Percentiles rank a stretch among this genome's conserved stretches.
Evolutionary conservation across 2,329 filamentous ascomycete species (phyloP).

Genomic region (Penicillium sp.): DNA sequence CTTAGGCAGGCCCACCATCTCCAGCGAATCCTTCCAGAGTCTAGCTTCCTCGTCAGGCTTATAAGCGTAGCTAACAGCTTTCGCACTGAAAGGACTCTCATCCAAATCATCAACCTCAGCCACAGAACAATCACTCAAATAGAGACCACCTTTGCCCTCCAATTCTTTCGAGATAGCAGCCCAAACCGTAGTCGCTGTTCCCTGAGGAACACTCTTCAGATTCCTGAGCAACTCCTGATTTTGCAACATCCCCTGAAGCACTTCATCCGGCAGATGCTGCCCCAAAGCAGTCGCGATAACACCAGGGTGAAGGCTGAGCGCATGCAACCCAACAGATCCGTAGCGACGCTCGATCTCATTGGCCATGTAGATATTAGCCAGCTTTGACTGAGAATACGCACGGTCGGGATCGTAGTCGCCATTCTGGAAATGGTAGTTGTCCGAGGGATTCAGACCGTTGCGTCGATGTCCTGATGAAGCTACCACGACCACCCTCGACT

Average conservation of each 20-base stretch:
- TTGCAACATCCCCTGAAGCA: constrained; percentile 4
- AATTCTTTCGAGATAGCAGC: constrained; percentile 36
- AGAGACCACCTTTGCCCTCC: constrained; percentile 31
- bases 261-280: constrained; percentile 5
- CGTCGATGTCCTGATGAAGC: constrained; percentile 46
- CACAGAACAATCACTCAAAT: constrained; percentile 28
- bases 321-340: constrained; percentile 46
- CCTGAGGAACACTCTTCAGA: constrained; percentile 37
- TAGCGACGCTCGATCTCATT: constrained; percentile 54
- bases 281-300: constrained; percentile 5
- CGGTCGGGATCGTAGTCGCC: constrained; percentile 31
- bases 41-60: constrained; percentile 27
- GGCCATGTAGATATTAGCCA: constrained; percentile 52
- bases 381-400: constrained; percentile 52
- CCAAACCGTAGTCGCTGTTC: constrained; percentile 41
- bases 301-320: constrained; percentile 49
- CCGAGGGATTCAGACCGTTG: constrained; percentile 25
- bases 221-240: constrained; percentile 13
- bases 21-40: constrained; percentile 31
- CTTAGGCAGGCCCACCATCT: constrained; percentile 21
- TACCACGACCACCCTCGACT: constrained; percentile 50
- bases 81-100: constrained; percentile 7
- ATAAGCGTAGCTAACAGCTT: constrained; percentile 25
- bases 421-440: constrained; percentile 43
- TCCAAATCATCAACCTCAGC: constrained; percentile 15